phyloP scores from a whole-genome alignment of 140 eudicot species.

The Stevia rebaudiana region DNA sequence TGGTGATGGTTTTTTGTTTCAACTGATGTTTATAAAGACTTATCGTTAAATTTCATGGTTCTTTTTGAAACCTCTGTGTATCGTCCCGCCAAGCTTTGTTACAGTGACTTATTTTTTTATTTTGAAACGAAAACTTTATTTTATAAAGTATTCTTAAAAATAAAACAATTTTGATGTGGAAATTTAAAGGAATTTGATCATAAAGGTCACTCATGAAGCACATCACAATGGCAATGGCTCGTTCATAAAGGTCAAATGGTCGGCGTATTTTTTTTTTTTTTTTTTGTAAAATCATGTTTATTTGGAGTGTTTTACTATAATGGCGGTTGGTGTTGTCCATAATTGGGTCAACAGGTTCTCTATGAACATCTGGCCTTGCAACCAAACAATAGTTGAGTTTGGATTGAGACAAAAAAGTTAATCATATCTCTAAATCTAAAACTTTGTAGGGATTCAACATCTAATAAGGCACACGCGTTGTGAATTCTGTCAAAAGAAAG shows the following conservation, averaged over 20 bases:
- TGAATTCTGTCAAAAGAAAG: no score
- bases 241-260: neutral
- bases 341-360: no score
- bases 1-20: no score
- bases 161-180: slow-evolving; percentile 5
- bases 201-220: slow-evolving; percentile 13
- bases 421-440: no score
- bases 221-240: neutral
- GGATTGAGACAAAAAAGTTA: no score
- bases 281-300: neutral
- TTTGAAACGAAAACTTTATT: neutral
- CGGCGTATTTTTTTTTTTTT: neutral
- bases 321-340: no score
- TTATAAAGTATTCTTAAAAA: neutral
- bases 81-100: slow-evolving; percentile 33
- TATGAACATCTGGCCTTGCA: no score
- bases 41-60: neutral
- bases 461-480: no score
- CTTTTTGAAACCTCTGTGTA: neutral
- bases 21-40: no score
- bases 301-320: no score
- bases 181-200: neutral
- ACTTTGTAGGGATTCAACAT: no score
- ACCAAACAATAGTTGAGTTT: no score
- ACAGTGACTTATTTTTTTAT: slow-evolving; percentile 3